A percentile compares a stretch with the other conserved stretches of the same genome.
These are phyloP conservation scores for Aegilops speltoides DNA, from an alignment of 176 grass and related monocot genomes.

Conservation along the genomic window DNA sequence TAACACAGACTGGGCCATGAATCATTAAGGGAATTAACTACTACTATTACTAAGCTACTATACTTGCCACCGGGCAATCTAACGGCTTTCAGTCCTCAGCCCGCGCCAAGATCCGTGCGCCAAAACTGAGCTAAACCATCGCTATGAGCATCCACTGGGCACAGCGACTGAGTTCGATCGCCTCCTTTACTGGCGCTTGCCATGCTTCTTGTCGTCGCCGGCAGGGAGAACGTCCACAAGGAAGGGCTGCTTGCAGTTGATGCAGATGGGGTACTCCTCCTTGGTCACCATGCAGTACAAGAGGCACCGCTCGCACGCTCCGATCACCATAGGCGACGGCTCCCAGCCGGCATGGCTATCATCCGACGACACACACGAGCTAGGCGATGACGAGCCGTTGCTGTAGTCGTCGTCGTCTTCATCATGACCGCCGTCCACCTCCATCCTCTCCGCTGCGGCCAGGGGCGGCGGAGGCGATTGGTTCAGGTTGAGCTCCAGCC, in stretches of 20 bases:
- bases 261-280: slow-evolving; percentile 58
- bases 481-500: slow-evolving; percentile 58
- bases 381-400: slow-evolving; percentile 48
- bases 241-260: slow-evolving; percentile 63
- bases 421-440: slow-evolving; percentile 8
- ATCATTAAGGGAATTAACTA: background rate
- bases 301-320: slow-evolving; percentile 59
- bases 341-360: slow-evolving; percentile 23
- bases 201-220: slow-evolving; percentile 29
- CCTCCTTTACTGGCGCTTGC: slow-evolving; percentile 24
- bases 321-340: slow-evolving; percentile 52
- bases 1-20: background rate
- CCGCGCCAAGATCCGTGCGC: background rate
- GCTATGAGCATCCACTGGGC: slow-evolving; percentile 42
- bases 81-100: slow-evolving; percentile 19
- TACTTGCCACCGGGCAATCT: slow-evolving; percentile 32
- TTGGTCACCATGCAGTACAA: slow-evolving; percentile 68
- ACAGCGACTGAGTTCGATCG: too few relatives aligned
- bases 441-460: background rate
- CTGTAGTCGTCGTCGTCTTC: background rate
- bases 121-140: slow-evolving; percentile 15
- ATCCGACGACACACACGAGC: slow-evolving; percentile 63
- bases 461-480: slow-evolving; percentile 34
- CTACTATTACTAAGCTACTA: background rate
- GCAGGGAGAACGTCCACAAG: slow-evolving; percentile 45